Evolutionary conservation across 129 eudicot genomes (phyloP).

Genomic region (Apium graveolens): DNA sequence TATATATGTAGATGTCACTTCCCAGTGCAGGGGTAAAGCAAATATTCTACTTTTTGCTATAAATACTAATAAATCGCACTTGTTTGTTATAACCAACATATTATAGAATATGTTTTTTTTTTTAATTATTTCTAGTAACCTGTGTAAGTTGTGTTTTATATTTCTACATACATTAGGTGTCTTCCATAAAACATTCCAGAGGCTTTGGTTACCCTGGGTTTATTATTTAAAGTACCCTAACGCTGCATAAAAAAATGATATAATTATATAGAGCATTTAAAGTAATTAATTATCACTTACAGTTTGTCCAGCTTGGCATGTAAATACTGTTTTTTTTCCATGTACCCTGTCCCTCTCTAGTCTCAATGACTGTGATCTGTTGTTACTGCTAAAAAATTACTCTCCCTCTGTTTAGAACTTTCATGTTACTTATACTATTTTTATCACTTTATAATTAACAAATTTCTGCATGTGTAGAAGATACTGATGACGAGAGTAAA

Average conservation of each 20-base stretch:
- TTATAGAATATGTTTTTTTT: no score
- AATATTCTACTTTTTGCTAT: background rate
- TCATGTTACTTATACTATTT: background rate
- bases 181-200: background rate
- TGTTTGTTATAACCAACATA: background rate
- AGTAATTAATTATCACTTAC: no score
- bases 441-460: background rate
- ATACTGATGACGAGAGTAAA: conserved; percentile 19
- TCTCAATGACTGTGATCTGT: background rate
- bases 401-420: background rate
- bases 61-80: no score
- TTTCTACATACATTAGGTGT: background rate
- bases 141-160: no score
- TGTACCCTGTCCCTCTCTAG: background rate
- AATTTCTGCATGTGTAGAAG: conserved; percentile 23
- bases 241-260: background rate
- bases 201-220: background rate
- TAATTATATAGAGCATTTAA: no score
- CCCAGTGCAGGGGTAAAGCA: background rate
- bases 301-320: background rate
- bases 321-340: background rate
- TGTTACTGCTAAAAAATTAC: background rate
- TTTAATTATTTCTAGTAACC: background rate
- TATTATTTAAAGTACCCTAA: background rate
- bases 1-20: no score